These are phyloP conservation scores for Nicotiana paniculata DNA, from an alignment of 257 asterid species.

Conservation along the genomic window DNA sequence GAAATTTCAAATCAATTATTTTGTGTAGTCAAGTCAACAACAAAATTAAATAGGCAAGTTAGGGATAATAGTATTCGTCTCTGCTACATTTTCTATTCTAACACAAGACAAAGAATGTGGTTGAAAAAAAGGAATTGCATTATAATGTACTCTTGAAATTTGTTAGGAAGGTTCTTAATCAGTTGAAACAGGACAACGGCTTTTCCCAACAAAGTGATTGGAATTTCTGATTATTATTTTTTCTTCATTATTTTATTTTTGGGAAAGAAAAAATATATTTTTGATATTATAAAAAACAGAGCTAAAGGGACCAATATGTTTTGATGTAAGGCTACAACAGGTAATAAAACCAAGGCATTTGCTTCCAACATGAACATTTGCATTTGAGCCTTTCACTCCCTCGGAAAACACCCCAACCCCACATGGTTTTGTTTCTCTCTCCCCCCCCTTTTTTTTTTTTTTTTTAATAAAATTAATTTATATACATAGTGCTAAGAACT, in stretches of 20 bases:
- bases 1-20: conserved; percentile 1
- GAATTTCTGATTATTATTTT: neutral
- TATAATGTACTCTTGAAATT: neutral
- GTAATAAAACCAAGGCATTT: conserved; percentile 2
- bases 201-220: neutral
- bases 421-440: conserved; percentile 29
- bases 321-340: neutral
- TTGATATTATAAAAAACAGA: neutral
- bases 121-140: neutral
- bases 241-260: neutral
- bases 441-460: neutral
- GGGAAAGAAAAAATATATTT: neutral
- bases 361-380: conserved; percentile 10
- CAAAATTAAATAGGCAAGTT: neutral
- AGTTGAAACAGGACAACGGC: neutral
- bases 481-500: too few species aligned
- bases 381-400: neutral
- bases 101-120: neutral
- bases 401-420: conserved; percentile 21
- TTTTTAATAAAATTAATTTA: too few species aligned
- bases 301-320: conserved; percentile 14
- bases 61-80: neutral
- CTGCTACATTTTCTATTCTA: neutral
- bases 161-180: conserved; percentile 1
- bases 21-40: conserved; percentile 3